Percentiles rank a stretch among this genome's conserved stretches.
These are phyloP conservation scores for Parathielavia hyrcaniae DNA, from an alignment of 495 filamentous ascomycete genomes.

Conservation along the genomic window DNA sequence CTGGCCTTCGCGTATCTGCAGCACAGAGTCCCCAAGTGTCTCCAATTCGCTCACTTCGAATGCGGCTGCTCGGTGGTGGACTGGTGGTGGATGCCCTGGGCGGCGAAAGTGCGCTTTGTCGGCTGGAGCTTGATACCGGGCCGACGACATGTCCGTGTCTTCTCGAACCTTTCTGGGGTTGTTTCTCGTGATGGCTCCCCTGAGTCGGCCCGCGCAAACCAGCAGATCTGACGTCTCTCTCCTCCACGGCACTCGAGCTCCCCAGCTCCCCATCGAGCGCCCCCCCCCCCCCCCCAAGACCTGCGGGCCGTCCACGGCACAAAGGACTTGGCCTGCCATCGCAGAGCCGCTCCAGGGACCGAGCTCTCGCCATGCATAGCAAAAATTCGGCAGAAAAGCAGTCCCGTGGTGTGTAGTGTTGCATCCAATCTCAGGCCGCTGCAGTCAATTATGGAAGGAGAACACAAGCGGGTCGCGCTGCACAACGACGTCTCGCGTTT, in stretches of 20 bases:
- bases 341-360: neutral
- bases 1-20: conserved; percentile 11
- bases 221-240: too few species aligned
- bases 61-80: too few species aligned
- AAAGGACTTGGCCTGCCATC: neutral
- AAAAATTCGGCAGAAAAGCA: conserved; percentile 1
- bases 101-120: too few species aligned
- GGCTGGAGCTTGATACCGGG: neutral
- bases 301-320: too few species aligned
- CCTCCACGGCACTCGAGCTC: too few species aligned
- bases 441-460: conserved; percentile 21
- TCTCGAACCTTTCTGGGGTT: too few species aligned
- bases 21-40: neutral
- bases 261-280: too few species aligned
- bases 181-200: too few species aligned
- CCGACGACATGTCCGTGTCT: too few species aligned
- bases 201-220: too few species aligned
- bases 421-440: conserved; percentile 27
- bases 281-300: too few species aligned
- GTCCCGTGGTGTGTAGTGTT: conserved; percentile 25
- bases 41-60: neutral
- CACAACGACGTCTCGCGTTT: conserved; percentile 18
- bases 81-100: too few species aligned
- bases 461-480: conserved; percentile 7
- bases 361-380: neutral